These are phyloP conservation scores for Leucosporidium scottii DNA, from an alignment of 768 basidiomycete species.

Conservation along the genomic window DNA sequence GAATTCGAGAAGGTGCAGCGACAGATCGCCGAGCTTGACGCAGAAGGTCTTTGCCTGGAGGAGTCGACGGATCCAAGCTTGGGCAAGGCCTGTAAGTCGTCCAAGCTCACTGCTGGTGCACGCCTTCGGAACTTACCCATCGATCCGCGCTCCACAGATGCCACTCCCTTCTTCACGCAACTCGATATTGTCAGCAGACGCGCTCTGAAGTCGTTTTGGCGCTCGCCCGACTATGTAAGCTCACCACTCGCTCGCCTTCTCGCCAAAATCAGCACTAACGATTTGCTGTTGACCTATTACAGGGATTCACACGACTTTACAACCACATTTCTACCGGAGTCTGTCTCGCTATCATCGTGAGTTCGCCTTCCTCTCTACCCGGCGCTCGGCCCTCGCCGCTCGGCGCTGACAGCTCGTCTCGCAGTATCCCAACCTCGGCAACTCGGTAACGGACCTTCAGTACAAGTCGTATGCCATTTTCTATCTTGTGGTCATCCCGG, in stretches of 20 bases:
- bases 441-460: conserved; percentile 59
- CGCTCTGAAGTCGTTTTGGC: conserved; percentile 65
- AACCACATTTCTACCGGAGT: conserved; percentile 53
- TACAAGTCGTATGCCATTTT: conserved; percentile 48
- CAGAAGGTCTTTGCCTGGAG: not conserved
- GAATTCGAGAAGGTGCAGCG: conserved; percentile 47
- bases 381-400: conserved; percentile 59
- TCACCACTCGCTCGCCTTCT: no score
- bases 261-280: no score
- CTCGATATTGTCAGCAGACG: conserved; percentile 59
- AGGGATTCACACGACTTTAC: conserved; percentile 56
- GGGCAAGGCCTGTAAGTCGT: no score
- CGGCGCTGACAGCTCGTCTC: conserved; percentile 56
- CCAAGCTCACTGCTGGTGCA: no score
- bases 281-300: conserved; percentile 42
- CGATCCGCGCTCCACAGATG: conserved; percentile 41
- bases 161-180: conserved; percentile 68
- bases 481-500: conserved; percentile 58
- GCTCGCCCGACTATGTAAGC: conserved; percentile 68
- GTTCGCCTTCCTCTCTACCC: conserved; percentile 53
- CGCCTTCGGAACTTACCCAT: no score
- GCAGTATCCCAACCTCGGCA: conserved; percentile 67
- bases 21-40: conserved; percentile 48
- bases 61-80: conserved; percentile 42
- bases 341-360: conserved; percentile 30